These are phyloP conservation scores for Fomitopsis pinicola DNA, from an alignment of 1,284 basidiomycete genomes.

Conservation along the genomic window DNA sequence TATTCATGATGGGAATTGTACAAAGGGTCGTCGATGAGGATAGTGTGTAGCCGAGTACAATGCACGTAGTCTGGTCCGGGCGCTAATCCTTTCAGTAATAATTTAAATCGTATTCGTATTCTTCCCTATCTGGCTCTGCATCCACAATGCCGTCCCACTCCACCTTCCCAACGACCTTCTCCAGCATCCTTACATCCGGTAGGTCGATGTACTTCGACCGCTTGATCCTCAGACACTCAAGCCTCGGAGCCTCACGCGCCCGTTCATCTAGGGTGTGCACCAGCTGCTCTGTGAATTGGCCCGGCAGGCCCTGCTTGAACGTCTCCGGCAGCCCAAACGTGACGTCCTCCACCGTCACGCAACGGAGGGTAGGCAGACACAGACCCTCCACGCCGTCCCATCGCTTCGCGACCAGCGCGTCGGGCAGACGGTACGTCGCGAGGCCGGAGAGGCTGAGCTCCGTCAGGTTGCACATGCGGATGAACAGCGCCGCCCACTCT, in stretches of 20 bases:
- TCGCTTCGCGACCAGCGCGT: not conserved
- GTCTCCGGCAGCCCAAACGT: not conserved
- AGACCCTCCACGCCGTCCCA: not conserved
- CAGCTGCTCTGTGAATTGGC: not conserved
- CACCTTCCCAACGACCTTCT: not conserved
- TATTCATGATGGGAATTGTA: too few species aligned
- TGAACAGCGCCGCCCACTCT: not conserved
- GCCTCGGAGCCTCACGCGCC: not conserved
- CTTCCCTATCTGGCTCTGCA: not conserved
- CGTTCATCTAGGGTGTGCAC: not conserved
- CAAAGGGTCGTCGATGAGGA: too few species aligned
- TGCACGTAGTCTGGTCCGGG: too few species aligned
- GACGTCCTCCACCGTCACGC: not conserved
- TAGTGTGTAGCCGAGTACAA: too few species aligned
- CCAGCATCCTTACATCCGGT: not conserved
- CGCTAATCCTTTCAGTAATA: not conserved
- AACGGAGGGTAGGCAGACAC: not conserved
- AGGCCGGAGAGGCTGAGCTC: not conserved
- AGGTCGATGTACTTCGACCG: not conserved
- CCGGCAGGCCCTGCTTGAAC: not conserved
- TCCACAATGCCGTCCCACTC: not conserved
- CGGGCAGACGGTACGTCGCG: not conserved
- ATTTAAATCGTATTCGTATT: not conserved
- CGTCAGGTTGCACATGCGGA: not conserved
- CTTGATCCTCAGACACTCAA: not conserved